Conservation (phyloP, 2,329 filamentous ascomycete species). For the Fusarium pseudocircinatum region DNA sequence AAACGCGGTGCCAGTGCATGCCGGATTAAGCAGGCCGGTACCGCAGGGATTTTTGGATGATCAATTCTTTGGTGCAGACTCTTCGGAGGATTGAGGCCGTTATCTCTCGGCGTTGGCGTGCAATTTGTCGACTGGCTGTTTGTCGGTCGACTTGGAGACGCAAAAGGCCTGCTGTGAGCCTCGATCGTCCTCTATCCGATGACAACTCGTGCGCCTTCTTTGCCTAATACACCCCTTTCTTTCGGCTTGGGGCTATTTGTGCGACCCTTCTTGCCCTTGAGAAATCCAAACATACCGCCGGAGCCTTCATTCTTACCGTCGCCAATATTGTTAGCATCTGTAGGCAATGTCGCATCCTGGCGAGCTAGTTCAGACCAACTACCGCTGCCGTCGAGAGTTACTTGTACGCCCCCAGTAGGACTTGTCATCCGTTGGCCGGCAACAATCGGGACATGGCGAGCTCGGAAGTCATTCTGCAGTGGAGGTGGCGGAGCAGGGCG, state of each 20-base stretch:
- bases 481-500: conserved; percentile 54
- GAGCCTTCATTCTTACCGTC: conserved; percentile 65
- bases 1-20: conserved; percentile 1
- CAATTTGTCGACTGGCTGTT: conserved; percentile 17
- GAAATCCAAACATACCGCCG: conserved; percentile 90
- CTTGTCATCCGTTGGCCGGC: conserved; percentile 77
- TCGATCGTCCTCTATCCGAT: conserved; percentile 63
- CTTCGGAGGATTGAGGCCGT: neutral
- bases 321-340: conserved; percentile 68
- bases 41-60: conserved; percentile 2
- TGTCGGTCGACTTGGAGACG: conserved; percentile 20
- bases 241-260: conserved; percentile 94
- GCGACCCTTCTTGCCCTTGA: conserved; percentile 88
- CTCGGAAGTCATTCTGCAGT: conserved; percentile 59
- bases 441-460: conserved; percentile 60
- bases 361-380: conserved; percentile 93
- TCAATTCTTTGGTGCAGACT: conserved; percentile 8
- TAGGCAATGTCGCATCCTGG: conserved; percentile 78
- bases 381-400: conserved; percentile 87
- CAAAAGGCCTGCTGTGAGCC: conserved; percentile 29
- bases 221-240: conserved; percentile 91
- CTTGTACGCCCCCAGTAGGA: conserved; percentile 85
- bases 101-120: conserved; percentile 10
- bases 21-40: neutral
- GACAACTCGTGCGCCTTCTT: conserved; percentile 89